Evolutionary conservation across 148 eudicot species (phyloP).

Genomic region (Nepenthes gracilis): DNA sequence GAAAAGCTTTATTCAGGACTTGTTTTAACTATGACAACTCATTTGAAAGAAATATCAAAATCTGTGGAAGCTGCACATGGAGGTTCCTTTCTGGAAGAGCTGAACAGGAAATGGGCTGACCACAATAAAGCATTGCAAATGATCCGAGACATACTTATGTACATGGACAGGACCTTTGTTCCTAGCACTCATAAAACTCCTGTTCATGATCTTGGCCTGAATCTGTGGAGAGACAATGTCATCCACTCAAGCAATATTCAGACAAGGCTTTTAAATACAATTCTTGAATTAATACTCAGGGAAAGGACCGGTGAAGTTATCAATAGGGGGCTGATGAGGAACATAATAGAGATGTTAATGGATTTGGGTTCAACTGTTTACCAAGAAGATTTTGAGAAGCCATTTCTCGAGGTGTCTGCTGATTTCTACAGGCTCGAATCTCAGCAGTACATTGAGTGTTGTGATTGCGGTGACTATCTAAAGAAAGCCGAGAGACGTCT

Average conservation of each 20-base stretch:
- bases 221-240: conserved; percentile 75
- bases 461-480: conserved; percentile 76
- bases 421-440: conserved; percentile 67
- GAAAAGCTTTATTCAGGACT: conserved; percentile 73
- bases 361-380: conserved; percentile 68
- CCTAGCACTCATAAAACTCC: conserved; percentile 68
- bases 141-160: conserved; percentile 82
- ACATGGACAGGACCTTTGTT: conserved; percentile 83
- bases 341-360: conserved; percentile 64
- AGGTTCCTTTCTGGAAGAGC: conserved; percentile 60
- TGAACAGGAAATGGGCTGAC: conserved; percentile 70
- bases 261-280: conserved; percentile 54
- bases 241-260: conserved; percentile 54
- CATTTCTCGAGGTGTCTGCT: conserved; percentile 70
- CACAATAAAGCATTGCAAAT: conserved; percentile 82
- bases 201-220: conserved; percentile 75
- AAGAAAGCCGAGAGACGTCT: conserved; percentile 75
- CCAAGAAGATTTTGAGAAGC: conserved; percentile 73
- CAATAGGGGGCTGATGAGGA: conserved; percentile 73
- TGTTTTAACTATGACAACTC: conserved; percentile 64
- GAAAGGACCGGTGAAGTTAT: conserved; percentile 81
- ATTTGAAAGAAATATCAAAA: conserved; percentile 53
- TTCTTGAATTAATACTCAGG: conserved; percentile 50
- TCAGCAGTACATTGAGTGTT: conserved; percentile 65
- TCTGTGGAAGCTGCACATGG: conserved; percentile 68